Evolutionary conservation across 208 protist species (phyloP), one percentile per base, ranked within the genome.

Genomic region (Trypanosoma caninum): DNA sequence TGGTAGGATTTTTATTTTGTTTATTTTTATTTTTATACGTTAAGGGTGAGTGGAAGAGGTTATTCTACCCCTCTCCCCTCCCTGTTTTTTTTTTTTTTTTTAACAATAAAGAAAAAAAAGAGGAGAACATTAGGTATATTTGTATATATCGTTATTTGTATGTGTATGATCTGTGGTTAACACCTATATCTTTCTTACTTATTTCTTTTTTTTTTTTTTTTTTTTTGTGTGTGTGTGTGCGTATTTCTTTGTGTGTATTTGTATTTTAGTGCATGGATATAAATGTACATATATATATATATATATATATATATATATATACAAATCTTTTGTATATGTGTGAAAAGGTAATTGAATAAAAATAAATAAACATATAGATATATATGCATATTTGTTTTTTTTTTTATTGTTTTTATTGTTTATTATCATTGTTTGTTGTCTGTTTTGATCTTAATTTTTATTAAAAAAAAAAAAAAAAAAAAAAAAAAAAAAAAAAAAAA

Each of bases 391-490:
- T 48, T 22, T 48, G n/a, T 48, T 22, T n/a, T 22, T 27, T 22
- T 48, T 48, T 25, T 22, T 48, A n/a, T 25, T 48, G 6, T 5
- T 30, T 52, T 28, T 52, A 3, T 42, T 9, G 44, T 52, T 44
- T 68, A 25, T 27, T 67, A 27, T 68, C 38, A 34, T 28, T 67
- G 5, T 20, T 69, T 47, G 22, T 59, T 44, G 20, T 65, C 47
- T 48, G 6, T 5, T 30, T 52, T 28, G 35, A 3, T 42, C 8
- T 58, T 52, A 34, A 66, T 37, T 27, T 67, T 22, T 68, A 47
- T 38, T 28, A 57, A 3, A 16, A 62, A 38, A 47, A 25, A 50
- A 27, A 11, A 57, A 23, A 30, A 23, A 37, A 50, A 48, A n/a
- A 60, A 11, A 57, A 23, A 30, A 23, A 37, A 50, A 48, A n/a